phyloP scores from a whole-genome alignment of 208 protist genomes.

The Trichomonas tenax region DNA sequence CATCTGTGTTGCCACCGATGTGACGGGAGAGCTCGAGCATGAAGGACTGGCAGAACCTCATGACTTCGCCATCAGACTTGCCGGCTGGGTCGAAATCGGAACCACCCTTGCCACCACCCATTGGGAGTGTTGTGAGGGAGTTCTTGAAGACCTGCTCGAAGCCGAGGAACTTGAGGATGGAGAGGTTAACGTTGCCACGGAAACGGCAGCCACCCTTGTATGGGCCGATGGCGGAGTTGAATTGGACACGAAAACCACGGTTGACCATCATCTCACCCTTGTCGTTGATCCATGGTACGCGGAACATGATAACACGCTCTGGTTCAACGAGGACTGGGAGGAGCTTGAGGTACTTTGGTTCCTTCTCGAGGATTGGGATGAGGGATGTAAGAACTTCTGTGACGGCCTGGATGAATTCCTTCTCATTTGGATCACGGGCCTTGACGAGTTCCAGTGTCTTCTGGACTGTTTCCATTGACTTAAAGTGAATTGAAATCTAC shows the following conservation, averaged over 20 bases:
- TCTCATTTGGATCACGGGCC: background rate
- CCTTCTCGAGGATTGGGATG: constrained; percentile 58
- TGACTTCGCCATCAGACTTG: no score
- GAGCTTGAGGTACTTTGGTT: no score
- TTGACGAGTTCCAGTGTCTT: no score
- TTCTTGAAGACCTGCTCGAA: constrained; percentile 86
- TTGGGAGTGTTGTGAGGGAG: constrained; percentile 64
- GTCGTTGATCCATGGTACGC: constrained; percentile 63
- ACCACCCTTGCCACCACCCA: constrained; percentile 72
- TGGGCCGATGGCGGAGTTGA: constrained; percentile 67
- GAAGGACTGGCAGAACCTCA: no score
- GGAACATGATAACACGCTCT: no score
- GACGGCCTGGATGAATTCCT: no score
- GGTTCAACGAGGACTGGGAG: constrained; percentile 63
- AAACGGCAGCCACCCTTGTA: constrained; percentile 69
- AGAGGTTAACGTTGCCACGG: no score
- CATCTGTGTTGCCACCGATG: no score
- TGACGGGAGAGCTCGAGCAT: no score
- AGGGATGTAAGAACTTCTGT: constrained; percentile 64
- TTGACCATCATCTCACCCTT: constrained; percentile 52
- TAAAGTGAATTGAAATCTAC: no score
- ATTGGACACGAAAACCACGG: constrained; percentile 74
- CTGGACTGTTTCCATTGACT: background rate
- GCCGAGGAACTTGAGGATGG: constrained; percentile 63
- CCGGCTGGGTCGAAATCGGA: constrained; percentile 76